A percentile compares a stretch with the other conserved stretches of the same genome.
Evolutionary conservation across 2,329 filamentous ascomycete species (phyloP).

Genomic region (Rutstroemia sp.): DNA sequence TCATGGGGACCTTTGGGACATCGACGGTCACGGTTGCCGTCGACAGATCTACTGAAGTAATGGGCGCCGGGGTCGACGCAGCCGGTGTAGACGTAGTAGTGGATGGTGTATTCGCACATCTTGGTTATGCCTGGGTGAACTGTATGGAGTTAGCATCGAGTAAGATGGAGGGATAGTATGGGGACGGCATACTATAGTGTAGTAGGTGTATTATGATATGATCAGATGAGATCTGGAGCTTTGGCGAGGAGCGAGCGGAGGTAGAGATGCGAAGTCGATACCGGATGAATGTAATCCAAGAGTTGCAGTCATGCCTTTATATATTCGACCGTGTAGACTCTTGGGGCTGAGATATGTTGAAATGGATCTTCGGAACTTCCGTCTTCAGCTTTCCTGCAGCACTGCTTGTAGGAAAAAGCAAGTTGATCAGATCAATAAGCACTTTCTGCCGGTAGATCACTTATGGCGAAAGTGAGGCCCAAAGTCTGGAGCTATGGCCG

Average conservation of each 20-base stretch:
- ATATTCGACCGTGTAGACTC: not conserved
- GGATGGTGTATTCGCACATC: conserved; percentile 60
- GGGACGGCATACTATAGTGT: too few relatives aligned
- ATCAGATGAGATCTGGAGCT: not conserved
- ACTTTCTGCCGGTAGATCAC: not conserved
- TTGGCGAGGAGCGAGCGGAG: not conserved
- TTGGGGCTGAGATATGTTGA: conserved; percentile 7
- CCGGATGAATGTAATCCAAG: not conserved
- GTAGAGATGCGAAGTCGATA: not conserved
- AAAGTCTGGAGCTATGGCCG: conserved; percentile 20
- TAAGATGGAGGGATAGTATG: not conserved
- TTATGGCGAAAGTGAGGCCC: conserved; percentile 5
- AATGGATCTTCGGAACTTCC: not conserved
- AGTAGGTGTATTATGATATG: too few relatives aligned
- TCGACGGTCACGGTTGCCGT: conserved; percentile 51
- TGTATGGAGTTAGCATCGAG: not conserved
- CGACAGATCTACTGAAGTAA: conserved; percentile 62
- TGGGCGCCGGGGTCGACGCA: conserved; percentile 63
- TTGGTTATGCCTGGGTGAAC: conserved; percentile 13
- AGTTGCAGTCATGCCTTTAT: conserved; percentile 3
- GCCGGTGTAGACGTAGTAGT: conserved; percentile 69
- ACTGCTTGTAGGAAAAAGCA: conserved; percentile 15
- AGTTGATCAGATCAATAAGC: conserved; percentile 13
- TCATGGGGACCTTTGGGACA: conserved; percentile 64
- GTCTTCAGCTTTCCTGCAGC: conserved; percentile 2